Percentiles rank a stretch among this genome's conserved stretches.
phyloP scores from a whole-genome alignment of 805 yeast species.

The Kodamaea hsintzibuensis region DNA sequence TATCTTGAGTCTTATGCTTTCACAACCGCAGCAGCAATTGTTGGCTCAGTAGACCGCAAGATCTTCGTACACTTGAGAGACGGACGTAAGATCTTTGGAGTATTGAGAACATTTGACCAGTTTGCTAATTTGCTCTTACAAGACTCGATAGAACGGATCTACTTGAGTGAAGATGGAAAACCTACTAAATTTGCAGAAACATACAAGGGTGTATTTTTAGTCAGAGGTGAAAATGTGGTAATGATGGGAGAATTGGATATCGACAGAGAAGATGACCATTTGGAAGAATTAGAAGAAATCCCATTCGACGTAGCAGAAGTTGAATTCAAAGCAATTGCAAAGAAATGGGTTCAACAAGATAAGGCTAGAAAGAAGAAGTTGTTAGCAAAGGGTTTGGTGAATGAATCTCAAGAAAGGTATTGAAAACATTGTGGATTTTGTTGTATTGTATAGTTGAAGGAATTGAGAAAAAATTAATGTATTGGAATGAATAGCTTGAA shows the following conservation, averaged over 20 bases:
- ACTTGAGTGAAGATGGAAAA: slow-evolving; percentile 39
- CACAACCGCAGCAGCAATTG: slow-evolving; percentile 88
- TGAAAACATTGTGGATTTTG: background rate
- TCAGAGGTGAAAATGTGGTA: slow-evolving; percentile 95
- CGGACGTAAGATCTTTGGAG: slow-evolving; percentile 85
- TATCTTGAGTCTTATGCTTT: slow-evolving; percentile 79
- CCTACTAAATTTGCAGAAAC: slow-evolving; percentile 66
- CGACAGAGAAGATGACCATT: slow-evolving; percentile 75
- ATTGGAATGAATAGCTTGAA: background rate
- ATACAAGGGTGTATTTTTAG: slow-evolving; percentile 77
- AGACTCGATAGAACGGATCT: slow-evolving; percentile 84
- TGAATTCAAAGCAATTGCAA: slow-evolving; percentile 33
- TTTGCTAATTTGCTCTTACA: slow-evolving; percentile 91
- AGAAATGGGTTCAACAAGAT: slow-evolving; percentile 39
- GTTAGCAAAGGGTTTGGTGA: slow-evolving; percentile 55
- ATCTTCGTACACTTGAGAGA: slow-evolving; percentile 86
- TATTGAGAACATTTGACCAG: slow-evolving; percentile 92
- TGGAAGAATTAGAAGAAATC: slow-evolving; percentile 55
- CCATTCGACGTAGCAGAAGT: slow-evolving; percentile 62
- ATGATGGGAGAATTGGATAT: slow-evolving; percentile 92
- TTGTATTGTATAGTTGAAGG: too few species aligned
- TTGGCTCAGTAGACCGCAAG: slow-evolving; percentile 80
- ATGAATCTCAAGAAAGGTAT: slow-evolving; percentile 48
- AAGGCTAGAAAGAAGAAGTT: slow-evolving; percentile 47
- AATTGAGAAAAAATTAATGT: background rate